Conservation (phyloP, 192 early-diverging fungal genomes). For the Lunasporangiospora selenospora region DNA sequence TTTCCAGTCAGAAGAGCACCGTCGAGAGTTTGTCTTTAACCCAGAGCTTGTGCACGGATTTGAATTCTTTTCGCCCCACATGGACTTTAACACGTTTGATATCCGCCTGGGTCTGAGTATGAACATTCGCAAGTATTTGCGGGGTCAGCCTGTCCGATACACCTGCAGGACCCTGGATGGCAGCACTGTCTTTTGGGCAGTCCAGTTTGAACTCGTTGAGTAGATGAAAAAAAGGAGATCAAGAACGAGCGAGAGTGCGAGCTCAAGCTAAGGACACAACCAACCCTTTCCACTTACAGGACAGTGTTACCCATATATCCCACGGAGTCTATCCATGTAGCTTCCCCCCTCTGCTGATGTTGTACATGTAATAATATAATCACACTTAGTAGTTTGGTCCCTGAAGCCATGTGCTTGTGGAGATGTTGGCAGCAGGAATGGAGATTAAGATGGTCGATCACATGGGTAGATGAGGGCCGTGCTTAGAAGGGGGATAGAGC, state of each 20-base stretch:
- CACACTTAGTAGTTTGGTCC: not conserved
- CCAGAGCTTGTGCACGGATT: constrained; percentile 40
- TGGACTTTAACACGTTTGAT: constrained; percentile 48
- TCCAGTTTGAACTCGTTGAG: constrained; percentile 46
- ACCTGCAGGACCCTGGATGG: constrained; percentile 36
- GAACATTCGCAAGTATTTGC: constrained; percentile 39
- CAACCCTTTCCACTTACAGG: too few species aligned
- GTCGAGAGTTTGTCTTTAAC: constrained; percentile 30
- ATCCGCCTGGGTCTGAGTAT: constrained; percentile 30
- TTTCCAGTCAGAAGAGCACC: constrained; percentile 24
- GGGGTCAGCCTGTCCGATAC: constrained; percentile 44
- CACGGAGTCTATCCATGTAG: too few species aligned
- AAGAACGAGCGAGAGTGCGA: too few species aligned
- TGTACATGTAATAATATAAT: not conserved
- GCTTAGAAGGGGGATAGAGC: too few species aligned
- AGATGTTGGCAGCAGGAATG: too few species aligned
- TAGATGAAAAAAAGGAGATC: too few species aligned
- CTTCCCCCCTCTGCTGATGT: too few species aligned
- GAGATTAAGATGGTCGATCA: too few species aligned
- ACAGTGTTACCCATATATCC: too few species aligned
- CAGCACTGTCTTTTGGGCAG: constrained; percentile 28
- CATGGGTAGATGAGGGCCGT: too few species aligned
- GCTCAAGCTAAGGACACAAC: too few species aligned
- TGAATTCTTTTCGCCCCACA: constrained; percentile 46
- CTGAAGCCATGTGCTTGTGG: not conserved